These are phyloP conservation scores for Alternaria burnsii DNA, from an alignment of 2,329 filamentous ascomycete genomes.

Conservation along the genomic window DNA sequence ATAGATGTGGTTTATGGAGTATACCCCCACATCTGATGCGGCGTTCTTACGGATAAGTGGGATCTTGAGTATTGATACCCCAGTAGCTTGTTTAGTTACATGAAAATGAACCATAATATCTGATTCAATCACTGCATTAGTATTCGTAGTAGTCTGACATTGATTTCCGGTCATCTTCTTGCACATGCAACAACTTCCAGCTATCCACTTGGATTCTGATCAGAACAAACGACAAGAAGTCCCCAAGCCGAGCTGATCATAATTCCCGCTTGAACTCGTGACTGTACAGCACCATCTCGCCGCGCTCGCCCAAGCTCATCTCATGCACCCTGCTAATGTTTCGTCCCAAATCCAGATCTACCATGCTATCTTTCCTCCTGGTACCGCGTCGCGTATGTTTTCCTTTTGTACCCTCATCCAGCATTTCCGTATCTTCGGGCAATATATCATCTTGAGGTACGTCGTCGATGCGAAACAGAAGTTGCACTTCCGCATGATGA, in stretches of 20 bases:
- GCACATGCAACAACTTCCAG: neutral
- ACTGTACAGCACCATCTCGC: neutral
- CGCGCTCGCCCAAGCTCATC: neutral
- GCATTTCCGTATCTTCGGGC: neutral
- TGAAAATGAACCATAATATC: neutral
- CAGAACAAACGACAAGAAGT: neutral
- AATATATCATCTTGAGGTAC: neutral
- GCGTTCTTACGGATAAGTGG: neutral
- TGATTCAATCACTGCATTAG: neutral
- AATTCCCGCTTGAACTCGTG: neutral
- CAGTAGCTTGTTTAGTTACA: neutral
- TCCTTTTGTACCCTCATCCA: neutral
- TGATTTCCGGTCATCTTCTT: neutral
- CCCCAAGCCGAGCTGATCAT: neutral
- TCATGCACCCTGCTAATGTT: neutral
- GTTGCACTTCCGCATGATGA: neutral
- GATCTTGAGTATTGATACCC: conserved; percentile 1
- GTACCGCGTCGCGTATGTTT: neutral
- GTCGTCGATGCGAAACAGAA: neutral
- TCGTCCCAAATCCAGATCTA: neutral
- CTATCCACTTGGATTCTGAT: neutral
- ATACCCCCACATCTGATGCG: neutral
- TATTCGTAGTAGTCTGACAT: neutral
- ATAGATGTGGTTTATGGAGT: neutral
- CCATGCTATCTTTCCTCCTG: neutral